Evolutionary conservation across 2,329 filamentous ascomycete species (phyloP), one percentile per base, ranked within the genome.

Genomic region (Fusarium sublunatum): DNA sequence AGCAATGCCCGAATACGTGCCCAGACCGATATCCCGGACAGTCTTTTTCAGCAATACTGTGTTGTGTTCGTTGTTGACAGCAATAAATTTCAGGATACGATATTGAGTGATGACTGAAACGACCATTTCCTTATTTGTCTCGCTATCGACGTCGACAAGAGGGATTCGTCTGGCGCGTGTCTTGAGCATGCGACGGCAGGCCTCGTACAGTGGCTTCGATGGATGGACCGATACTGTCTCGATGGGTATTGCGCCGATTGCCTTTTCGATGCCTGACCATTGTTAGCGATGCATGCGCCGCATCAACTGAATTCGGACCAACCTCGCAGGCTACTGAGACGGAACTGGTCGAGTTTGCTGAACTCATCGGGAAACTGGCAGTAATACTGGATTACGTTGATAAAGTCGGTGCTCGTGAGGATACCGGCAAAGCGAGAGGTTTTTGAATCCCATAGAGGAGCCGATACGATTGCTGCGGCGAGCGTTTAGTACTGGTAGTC

Each of bases 351-450:
- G 70, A 99, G 91, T 74, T 94, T 89, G 66, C 89, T 88, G 60
- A 98, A 86, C 56, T 93, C 91, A 67, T 96, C 92, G 3, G 94
- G 95, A 70, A 95, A 96, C 77, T 98, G 93, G 83, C 93, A 97
- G 82, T 99, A 98, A 79, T 99, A 99, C 76, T 98, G 94, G 36
- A 99, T 96, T 54, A 99, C 90, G 73, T 99, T 99, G 79, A 99
- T 96, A 76, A 95, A 99, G 79, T 99, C 95, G 60, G 93, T 96
- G 63, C 93, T 95, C 26, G 95, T 99, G 66, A 99, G 84, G 44
- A 99, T 86, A 35, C 95, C 95, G 36, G 94, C 95, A 77, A 98
- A 99, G 32, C 91, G 92, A 25, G 93, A 96, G 5, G 89, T 91
- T 66, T 91, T 90, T 25, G 94, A 97, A 77, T 99, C 93, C 95